A percentile compares a stretch with the other conserved stretches of the same genome.
These are phyloP conservation scores for Dothistroma pini DNA, from an alignment of 2,329 filamentous ascomycete genomes.

Conservation along the genomic window DNA sequence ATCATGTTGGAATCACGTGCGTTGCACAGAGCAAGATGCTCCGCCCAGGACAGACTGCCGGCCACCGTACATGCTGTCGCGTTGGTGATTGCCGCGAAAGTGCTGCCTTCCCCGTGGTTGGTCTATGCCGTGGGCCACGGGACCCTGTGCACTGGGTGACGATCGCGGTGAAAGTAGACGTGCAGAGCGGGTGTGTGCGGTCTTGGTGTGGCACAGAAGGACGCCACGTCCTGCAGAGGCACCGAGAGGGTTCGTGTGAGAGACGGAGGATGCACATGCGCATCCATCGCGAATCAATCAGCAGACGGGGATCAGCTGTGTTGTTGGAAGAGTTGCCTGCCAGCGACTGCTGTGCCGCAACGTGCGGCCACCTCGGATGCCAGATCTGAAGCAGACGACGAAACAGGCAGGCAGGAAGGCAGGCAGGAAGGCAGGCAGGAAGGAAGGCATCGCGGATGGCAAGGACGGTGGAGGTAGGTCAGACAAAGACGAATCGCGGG, in stretches of 20 bases:
- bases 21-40: not conserved
- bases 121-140: not conserved
- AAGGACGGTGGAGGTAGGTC: not conserved
- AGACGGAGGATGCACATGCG: constrained; percentile 7
- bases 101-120: not conserved
- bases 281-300: constrained; percentile 14
- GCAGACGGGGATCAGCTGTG: constrained; percentile 2
- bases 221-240: constrained; percentile 10
- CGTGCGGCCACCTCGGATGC: not conserved
- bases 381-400: not conserved
- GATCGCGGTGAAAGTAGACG: not conserved
- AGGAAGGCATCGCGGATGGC: not conserved
- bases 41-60: not conserved
- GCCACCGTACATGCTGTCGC: not conserved
- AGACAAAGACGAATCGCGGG: not conserved
- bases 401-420: not conserved
- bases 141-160: not conserved
- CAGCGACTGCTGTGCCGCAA: not conserved
- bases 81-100: not conserved
- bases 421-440: not conserved
- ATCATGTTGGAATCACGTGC: not conserved
- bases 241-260: constrained; percentile 4
- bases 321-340: too few species aligned
- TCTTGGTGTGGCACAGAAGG: constrained; percentile 1
- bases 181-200: not conserved